A percentile compares a stretch with the other conserved stretches of the same genome.
Conservation (phyloP, 1,284 basidiomycete genomes). For the Boletus smithii region DNA sequence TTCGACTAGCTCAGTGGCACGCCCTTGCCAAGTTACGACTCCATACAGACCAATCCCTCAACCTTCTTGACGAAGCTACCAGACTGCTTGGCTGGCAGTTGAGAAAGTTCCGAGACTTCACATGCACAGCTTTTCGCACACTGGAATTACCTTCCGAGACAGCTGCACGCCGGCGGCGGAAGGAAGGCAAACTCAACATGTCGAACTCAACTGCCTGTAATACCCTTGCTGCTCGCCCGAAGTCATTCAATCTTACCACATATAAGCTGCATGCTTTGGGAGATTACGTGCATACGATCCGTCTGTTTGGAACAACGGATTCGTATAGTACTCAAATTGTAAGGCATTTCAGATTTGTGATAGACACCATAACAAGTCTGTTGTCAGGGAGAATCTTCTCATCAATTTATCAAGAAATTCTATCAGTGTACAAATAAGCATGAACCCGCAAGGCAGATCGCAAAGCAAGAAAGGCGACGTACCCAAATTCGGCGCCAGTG, state of each 20-base stretch:
- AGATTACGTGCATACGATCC: not conserved
- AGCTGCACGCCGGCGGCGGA: not conserved
- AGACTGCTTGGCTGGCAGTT: not conserved
- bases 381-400: conserved; percentile 15
- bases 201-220: not conserved
- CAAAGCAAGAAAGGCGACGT: conserved; percentile 11
- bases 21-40: conserved; percentile 25
- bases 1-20: conserved; percentile 22
- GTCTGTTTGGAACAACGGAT: not conserved
- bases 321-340: not conserved
- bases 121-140: not conserved
- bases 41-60: conserved; percentile 17
- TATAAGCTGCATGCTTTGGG: conserved; percentile 4
- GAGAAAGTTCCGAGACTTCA: conserved; percentile 5
- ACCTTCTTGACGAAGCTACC: not conserved
- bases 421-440: conserved; percentile 13
- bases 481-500: conserved; percentile 1
- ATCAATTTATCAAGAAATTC: conserved; percentile 13
- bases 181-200: not conserved
- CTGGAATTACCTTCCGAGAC: conserved; percentile 12
- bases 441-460: conserved; percentile 1
- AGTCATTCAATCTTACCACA: conserved; percentile 17
- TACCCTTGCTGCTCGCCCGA: not conserved
- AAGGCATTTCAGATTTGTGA: not conserved
- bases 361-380: not conserved